Conservation (phyloP, 2,329 filamentous ascomycete genomes). For the Keithomyces neogunnii region DNA sequence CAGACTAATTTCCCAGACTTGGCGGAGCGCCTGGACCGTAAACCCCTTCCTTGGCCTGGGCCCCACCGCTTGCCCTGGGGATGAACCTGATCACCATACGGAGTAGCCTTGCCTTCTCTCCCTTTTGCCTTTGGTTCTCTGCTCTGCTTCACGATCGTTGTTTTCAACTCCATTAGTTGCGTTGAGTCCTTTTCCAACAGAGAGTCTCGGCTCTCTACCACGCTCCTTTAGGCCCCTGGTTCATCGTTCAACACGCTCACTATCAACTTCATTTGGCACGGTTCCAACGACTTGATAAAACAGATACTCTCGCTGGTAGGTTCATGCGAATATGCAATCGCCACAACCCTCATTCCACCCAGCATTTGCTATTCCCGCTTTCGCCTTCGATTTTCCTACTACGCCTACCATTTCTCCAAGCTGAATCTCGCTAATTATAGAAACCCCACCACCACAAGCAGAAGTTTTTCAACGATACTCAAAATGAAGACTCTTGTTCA, state of each 20-base stretch:
- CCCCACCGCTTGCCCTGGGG: neutral
- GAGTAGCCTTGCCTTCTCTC: constrained; percentile 1
- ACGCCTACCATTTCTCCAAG: too few relatives aligned
- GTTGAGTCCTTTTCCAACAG: constrained; percentile 39
- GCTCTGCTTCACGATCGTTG: constrained; percentile 14
- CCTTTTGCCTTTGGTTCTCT: constrained; percentile 11
- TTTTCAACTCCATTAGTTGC: constrained; percentile 14
- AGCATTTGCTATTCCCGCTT: neutral
- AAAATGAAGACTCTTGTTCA: constrained; percentile 22
- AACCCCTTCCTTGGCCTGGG: neutral
- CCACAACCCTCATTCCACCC: neutral
- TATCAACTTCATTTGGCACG: constrained; percentile 19
- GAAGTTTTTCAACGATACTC: neutral
- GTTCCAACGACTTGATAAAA: neutral
- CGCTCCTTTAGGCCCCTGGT: constrained; percentile 37
- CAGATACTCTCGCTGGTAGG: neutral
- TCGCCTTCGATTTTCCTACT: neutral
- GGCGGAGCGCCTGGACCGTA: too few relatives aligned
- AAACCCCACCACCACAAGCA: too few relatives aligned
- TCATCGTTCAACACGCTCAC: constrained; percentile 20
- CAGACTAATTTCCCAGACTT: neutral
- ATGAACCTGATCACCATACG: neutral
- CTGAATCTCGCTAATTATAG: too few relatives aligned
- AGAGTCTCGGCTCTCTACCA: constrained; percentile 45
- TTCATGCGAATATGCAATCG: neutral